Evolutionary conservation across 2,329 filamentous ascomycete species (phyloP), one percentile per base, ranked within the genome.

Genomic region (Pseudogymnoascus sp.): DNA sequence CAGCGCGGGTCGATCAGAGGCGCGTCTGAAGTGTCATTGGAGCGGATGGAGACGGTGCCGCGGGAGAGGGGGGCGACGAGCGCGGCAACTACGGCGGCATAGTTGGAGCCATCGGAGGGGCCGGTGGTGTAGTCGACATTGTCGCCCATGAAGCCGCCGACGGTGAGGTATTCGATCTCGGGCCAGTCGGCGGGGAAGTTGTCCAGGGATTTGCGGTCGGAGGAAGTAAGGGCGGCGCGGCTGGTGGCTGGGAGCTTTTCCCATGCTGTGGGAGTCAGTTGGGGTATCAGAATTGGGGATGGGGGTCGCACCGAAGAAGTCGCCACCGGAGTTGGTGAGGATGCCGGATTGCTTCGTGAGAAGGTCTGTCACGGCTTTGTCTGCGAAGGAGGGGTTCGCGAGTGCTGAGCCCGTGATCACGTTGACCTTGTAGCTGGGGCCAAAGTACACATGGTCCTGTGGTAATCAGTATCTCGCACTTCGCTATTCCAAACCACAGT

Each of bases 1-100:
- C 76, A 83, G 65, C 78, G 78, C 1, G 78, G 76, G 64, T 80
- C 72, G 11, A 77, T 66, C 4, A 52, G 8, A 0, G 80, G 80
- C 0, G 69, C 67, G 19, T 76, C 73, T 0, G 67, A 64, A 0
- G 70, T 74, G 12, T 74, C 69, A n/a, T 68, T 60, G 0, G 74
- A 76, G 0, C 60, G 59, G n/a, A 82, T 72, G 0, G 74, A 77
- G 1, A 82, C 69, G 52, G 71, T 79, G 4, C 80, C 80, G 0
- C 76, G 75, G 0, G 78, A 80, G 0, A 74, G 63, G 3, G 78
- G 76, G 0, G 77, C 72, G 1, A 77, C 70, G 0, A 82, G 68
- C 0, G 72, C 73, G 1, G 66, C 70, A 1, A 67, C 58, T 1
- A 77, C 62, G 1, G 71, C 68, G 1, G 67, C 72, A 41, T 77